Percentiles rank a stretch among this genome's conserved stretches.
Evolutionary conservation across 148 eudicot species (phyloP).

Genomic region (Rheum nobile): DNA sequence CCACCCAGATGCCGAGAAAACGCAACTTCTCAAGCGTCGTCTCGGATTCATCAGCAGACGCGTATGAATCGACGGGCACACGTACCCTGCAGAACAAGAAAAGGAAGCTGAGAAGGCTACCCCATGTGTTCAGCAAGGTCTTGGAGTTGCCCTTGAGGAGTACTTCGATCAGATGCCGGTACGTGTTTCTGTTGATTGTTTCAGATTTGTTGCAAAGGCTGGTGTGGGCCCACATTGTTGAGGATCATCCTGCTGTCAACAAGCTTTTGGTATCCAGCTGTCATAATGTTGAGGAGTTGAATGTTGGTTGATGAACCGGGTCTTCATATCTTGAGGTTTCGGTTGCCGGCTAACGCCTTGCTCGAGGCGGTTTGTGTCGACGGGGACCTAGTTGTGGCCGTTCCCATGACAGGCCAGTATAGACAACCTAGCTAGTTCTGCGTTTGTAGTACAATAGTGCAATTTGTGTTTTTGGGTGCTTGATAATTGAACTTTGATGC

Average conservation of each 20-base stretch:
- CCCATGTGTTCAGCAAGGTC: background rate
- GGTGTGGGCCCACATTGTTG: background rate
- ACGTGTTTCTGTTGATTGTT: no score
- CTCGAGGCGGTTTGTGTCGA: background rate
- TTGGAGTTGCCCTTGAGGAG: background rate
- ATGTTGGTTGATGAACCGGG: no score
- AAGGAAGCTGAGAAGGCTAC: background rate
- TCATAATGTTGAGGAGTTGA: background rate
- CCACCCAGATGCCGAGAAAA: background rate
- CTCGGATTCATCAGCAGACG: background rate
- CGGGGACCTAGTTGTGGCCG: background rate
- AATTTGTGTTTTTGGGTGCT: no score
- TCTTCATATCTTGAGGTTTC: background rate
- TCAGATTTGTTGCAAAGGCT: background rate
- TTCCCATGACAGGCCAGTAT: background rate
- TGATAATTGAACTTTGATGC: no score
- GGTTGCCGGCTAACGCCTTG: background rate
- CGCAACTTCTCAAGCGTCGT: background rate
- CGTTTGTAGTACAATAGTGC: no score
- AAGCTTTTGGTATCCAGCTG: background rate
- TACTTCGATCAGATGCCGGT: no score
- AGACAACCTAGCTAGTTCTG: no score
- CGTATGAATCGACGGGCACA: slow-evolving; percentile 5
- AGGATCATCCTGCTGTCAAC: background rate
- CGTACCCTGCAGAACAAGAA: slow-evolving; percentile 27